Percentiles rank a stretch among this genome's conserved stretches.
Evolutionary conservation across 495 filamentous ascomycete genomes (phyloP).

Genomic region (Pseudoneurospora amorphoporcata): DNA sequence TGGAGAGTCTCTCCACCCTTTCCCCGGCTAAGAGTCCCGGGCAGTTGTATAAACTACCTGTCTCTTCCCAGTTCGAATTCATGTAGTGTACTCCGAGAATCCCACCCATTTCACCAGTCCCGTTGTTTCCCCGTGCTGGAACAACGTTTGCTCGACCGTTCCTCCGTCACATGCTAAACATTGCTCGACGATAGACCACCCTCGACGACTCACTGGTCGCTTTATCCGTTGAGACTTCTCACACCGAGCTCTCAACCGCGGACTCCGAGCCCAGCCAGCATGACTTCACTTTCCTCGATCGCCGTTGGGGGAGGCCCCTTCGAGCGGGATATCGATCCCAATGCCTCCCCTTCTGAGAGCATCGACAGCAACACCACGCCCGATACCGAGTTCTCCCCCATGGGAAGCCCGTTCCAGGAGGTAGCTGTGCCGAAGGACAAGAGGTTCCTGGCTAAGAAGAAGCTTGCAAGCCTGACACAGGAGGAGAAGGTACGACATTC

Average conservation of each 20-base stretch:
- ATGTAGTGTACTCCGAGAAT: background rate
- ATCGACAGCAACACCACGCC: conserved; percentile 36
- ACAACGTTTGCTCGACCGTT: background rate
- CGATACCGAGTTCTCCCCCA: conserved; percentile 41
- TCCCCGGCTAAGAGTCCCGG: background rate
- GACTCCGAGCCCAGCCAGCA: conserved; percentile 7
- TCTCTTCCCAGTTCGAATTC: background rate
- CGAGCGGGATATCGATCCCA: conserved; percentile 24
- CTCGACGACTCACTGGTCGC: background rate
- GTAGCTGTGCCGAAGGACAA: conserved; percentile 16
- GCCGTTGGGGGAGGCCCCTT: background rate
- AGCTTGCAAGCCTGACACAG: conserved; percentile 34
- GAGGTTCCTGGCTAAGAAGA: conserved; percentile 29
- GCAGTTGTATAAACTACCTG: background rate
- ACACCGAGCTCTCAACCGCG: conserved; percentile 3
- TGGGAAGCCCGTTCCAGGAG: conserved; percentile 33
- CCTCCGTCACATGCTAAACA: background rate
- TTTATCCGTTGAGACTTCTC: background rate
- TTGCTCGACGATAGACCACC: background rate
- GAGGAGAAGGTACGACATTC: conserved; percentile 41
- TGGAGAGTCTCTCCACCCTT: background rate
- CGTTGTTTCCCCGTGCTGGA: background rate
- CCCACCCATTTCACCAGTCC: background rate
- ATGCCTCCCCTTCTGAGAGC: conserved; percentile 29
- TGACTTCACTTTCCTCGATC: background rate